Conservation (phyloP, 441 rosid genomes). For the Raphanus hybrid region DNA sequence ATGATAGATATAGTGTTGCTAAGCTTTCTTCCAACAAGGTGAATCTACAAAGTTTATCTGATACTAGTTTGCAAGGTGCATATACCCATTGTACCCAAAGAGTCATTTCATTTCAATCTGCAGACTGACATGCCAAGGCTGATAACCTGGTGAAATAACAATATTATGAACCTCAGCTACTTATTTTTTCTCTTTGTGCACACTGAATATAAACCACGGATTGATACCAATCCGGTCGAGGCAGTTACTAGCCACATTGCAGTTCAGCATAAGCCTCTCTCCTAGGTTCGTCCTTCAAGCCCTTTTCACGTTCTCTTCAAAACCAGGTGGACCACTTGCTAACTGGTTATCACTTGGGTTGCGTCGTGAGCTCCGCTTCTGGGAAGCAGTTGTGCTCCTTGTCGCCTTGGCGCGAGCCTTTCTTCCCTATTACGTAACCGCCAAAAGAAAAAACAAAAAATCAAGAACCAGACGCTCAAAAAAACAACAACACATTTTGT, state of each 20-base stretch:
- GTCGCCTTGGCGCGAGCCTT: conserved; percentile 83
- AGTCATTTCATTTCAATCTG: conserved; percentile 25
- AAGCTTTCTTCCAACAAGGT: conserved; percentile 59
- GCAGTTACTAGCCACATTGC: conserved; percentile 15
- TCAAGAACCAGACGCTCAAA: not conserved
- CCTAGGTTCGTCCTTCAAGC: conserved; percentile 20
- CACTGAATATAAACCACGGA: conserved; percentile 26
- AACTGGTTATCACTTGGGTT: conserved; percentile 64
- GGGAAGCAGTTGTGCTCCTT: conserved; percentile 81
- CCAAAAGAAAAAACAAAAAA: conserved; percentile 19
- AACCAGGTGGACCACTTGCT: conserved; percentile 63
- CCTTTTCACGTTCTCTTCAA: conserved; percentile 54
- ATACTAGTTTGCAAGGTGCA: not conserved
- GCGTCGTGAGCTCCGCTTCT: conserved; percentile 72
- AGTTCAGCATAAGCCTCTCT: conserved; percentile 17
- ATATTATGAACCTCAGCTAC: conserved; percentile 21
- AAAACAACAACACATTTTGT: not conserved
- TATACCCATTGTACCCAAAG: not conserved
- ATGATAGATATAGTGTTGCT: conserved; percentile 44
- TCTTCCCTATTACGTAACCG: conserved; percentile 65
- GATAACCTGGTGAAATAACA: conserved; percentile 6
- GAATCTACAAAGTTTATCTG: conserved; percentile 6
- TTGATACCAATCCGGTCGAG: conserved; percentile 27
- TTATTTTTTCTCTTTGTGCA: conserved; percentile 10
- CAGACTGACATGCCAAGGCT: conserved; percentile 22